Conservation (phyloP, 495 filamentous ascomycete species). For the Penicillium goetzii region DNA sequence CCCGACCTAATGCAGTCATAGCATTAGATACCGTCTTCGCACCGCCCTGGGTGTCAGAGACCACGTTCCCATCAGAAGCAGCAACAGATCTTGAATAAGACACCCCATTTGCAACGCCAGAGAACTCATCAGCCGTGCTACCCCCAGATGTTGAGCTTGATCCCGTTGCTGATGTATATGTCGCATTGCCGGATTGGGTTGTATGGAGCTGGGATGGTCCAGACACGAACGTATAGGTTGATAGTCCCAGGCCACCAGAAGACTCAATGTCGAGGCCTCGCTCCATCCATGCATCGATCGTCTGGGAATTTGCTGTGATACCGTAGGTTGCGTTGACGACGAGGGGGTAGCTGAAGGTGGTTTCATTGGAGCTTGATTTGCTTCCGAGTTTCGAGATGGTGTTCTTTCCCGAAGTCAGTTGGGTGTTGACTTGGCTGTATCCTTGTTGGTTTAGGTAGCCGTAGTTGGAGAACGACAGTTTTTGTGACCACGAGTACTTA, state of each 20-base stretch:
- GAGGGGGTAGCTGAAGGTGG: constrained; percentile 67
- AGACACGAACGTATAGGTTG: constrained; percentile 53
- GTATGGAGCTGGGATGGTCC: constrained; percentile 34
- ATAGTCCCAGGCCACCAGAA: constrained; percentile 50
- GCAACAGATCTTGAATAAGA: constrained; percentile 54
- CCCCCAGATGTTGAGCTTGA: constrained; percentile 35
- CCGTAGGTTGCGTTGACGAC: constrained; percentile 59
- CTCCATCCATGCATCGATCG: constrained; percentile 60
- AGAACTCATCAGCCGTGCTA: constrained; percentile 34
- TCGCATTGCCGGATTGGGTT: constrained; percentile 36
- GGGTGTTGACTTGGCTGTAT: constrained; percentile 62
- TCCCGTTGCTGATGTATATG: constrained; percentile 28
- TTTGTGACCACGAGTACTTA: constrained; percentile 64
- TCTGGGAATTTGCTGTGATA: constrained; percentile 52
- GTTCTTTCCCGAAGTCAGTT: constrained; percentile 62
- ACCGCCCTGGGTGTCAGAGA: constrained; percentile 29
- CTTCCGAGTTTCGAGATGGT: constrained; percentile 45
- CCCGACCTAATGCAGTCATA: constrained; percentile 17
- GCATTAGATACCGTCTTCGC: background rate
- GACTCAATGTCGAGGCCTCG: constrained; percentile 59
- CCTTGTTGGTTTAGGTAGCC: constrained; percentile 63
- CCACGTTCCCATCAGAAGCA: constrained; percentile 56
- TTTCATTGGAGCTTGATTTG: constrained; percentile 27
- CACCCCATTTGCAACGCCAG: constrained; percentile 31
- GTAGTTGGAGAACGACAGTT: constrained; percentile 58